These are phyloP conservation scores for Oemleria cerasiformis DNA, from an alignment of 306 rosid species.

Conservation along the genomic window DNA sequence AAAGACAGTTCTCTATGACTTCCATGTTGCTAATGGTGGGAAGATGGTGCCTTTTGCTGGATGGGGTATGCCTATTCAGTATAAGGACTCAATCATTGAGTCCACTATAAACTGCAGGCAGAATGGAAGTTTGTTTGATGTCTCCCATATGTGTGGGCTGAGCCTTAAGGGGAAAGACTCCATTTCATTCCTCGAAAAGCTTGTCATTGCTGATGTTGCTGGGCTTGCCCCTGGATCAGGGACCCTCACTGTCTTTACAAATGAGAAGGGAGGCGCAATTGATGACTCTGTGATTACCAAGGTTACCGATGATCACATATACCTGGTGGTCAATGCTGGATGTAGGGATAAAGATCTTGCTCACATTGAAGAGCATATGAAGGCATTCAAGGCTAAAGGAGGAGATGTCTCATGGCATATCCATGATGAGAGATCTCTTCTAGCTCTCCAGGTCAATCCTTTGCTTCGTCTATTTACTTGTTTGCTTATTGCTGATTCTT, in stretches of 20 bases:
- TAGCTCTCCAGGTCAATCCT: conserved; percentile 76
- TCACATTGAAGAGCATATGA: conserved; percentile 92
- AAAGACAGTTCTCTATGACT: conserved; percentile 77
- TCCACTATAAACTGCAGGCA: conserved; percentile 84
- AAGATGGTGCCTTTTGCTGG: conserved; percentile 99
- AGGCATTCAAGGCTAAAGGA: conserved; percentile 93
- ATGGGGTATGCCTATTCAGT: conserved; percentile 97
- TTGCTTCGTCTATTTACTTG: background rate
- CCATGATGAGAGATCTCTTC: conserved; percentile 92
- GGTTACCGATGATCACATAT: conserved; percentile 73
- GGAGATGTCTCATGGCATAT: conserved; percentile 96
- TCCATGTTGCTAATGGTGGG: conserved; percentile 83
- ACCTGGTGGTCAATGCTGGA: conserved; percentile 93
- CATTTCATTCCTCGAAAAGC: conserved; percentile 69
- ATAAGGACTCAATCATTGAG: conserved; percentile 92
- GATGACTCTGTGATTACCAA: conserved; percentile 92
- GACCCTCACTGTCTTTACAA: conserved; percentile 81
- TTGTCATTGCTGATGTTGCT: conserved; percentile 90
- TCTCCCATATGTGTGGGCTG: conserved; percentile 86
- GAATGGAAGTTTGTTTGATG: conserved; percentile 84
- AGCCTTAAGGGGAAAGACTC: conserved; percentile 88
- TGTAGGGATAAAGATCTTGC: conserved; percentile 93
- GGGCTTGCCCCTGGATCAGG: conserved; percentile 76
- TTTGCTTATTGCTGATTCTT: background rate
- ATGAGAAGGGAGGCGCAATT: conserved; percentile 91